These are phyloP conservation scores for Ophioceras dolichostomum DNA, from an alignment of 2,329 filamentous ascomycete species.

Conservation along the genomic window DNA sequence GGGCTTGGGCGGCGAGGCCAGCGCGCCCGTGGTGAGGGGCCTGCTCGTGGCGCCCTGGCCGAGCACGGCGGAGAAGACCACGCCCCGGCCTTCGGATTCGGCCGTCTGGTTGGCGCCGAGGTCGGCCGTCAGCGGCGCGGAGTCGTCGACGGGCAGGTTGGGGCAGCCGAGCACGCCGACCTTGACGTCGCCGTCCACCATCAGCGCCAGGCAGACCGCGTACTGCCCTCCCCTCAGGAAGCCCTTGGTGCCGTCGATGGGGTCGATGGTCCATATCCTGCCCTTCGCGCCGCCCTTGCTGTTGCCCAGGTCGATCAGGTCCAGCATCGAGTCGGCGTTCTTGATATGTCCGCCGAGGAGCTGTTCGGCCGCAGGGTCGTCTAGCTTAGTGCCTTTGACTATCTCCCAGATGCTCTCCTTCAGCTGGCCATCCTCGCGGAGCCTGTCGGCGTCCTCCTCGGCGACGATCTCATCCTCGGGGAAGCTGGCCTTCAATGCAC, in stretches of 20 bases:
- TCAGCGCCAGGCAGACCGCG: conserved; percentile 82
- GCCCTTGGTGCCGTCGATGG: conserved; percentile 95
- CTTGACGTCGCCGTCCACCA: conserved; percentile 88
- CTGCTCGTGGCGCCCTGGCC: conserved; percentile 73
- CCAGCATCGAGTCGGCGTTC: conserved; percentile 42
- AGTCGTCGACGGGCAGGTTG: conserved; percentile 83
- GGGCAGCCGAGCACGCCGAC: conserved; percentile 92
- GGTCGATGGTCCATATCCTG: conserved; percentile 91
- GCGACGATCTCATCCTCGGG: conserved; percentile 84
- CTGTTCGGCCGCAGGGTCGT: conserved; percentile 43
- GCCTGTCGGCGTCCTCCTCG: conserved; percentile 79
- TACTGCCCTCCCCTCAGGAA: conserved; percentile 96
- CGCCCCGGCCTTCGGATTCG: conserved; percentile 64
- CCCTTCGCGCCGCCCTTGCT: conserved; percentile 61
- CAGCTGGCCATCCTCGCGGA: conserved; percentile 59
- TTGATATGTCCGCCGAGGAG: conserved; percentile 51
- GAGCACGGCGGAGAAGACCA: conserved; percentile 74
- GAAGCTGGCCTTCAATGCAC: conserved; percentile 80
- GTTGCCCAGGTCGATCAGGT: conserved; percentile 54
- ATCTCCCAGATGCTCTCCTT: conserved; percentile 73
- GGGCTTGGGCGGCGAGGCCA: conserved; percentile 37
- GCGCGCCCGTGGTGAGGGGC: conserved; percentile 45
- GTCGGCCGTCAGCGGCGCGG: conserved; percentile 54
- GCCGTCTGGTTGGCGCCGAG: conserved; percentile 66
- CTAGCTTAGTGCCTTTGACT: conserved; percentile 53